Conservation (phyloP, 306 rosid genomes). For the Aeschynomene evenia region DNA sequence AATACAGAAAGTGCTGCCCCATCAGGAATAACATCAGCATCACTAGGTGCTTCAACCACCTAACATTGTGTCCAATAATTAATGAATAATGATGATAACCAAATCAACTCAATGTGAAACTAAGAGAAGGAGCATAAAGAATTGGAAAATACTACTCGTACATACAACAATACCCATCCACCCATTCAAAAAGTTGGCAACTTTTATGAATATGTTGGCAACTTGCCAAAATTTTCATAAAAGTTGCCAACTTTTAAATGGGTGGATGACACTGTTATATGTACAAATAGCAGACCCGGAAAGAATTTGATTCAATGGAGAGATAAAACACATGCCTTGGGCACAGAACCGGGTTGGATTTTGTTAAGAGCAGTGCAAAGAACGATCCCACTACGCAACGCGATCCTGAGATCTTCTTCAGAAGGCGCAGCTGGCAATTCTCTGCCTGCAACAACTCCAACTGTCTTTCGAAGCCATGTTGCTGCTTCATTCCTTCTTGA, state of each 20-base stretch:
- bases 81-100: conserved; percentile 3
- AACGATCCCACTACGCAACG: conserved; percentile 82
- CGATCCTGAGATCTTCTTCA: conserved; percentile 82
- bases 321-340: conserved; percentile 49
- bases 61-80: conserved; percentile 14
- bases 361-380: conserved; percentile 86
- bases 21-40: conserved; percentile 31
- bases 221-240: no score
- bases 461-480: conserved; percentile 63
- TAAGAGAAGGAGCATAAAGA: background rate
- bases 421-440: conserved; percentile 84
- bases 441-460: conserved; percentile 72
- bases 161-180: no score
- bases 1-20: conserved; percentile 43
- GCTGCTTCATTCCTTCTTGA: conserved; percentile 88
- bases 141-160: no score
- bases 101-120: background rate
- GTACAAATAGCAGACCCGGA: no score
- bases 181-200: no score
- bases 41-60: conserved; percentile 48
- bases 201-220: no score
- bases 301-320: background rate
- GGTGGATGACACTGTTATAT: no score
- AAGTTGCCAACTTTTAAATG: no score
- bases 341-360: conserved; percentile 75